phyloP scores from a whole-genome alignment of 352 stramenopile genomes.

The Peronospora destructor region DNA sequence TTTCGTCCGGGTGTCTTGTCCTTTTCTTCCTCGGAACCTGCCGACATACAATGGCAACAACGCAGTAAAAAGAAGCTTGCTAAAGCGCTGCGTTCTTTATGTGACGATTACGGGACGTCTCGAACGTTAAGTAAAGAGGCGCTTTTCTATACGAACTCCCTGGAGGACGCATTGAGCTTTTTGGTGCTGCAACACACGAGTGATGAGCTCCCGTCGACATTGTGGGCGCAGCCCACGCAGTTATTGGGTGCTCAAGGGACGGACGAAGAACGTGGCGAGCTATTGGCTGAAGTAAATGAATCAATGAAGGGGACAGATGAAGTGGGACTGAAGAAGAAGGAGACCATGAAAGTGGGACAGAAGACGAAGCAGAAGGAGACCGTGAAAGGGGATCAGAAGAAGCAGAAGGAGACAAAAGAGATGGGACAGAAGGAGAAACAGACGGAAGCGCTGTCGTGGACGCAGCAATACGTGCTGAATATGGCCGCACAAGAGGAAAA shows the following conservation, averaged over 20 bases:
- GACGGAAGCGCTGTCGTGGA: slow-evolving; percentile 55
- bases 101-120: slow-evolving; percentile 42
- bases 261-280: slow-evolving; percentile 18
- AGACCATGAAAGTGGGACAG: neutral
- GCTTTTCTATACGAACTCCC: slow-evolving; percentile 49
- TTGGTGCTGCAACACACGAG: slow-evolving; percentile 51
- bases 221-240: slow-evolving; percentile 31
- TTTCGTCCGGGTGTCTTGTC: slow-evolving; percentile 49
- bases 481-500: slow-evolving; percentile 47
- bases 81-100: slow-evolving; percentile 36
- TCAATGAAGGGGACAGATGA: slow-evolving; percentile 1
- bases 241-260: slow-evolving; percentile 6
- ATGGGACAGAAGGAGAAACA: slow-evolving; percentile 4
- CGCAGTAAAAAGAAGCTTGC: slow-evolving; percentile 51
- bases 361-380: neutral
- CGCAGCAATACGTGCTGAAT: slow-evolving; percentile 61
- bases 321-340: neutral
- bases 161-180: slow-evolving; percentile 65
- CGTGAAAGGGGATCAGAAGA: too few relatives aligned
- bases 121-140: slow-evolving; percentile 32
- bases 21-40: slow-evolving; percentile 9
- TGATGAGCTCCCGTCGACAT: slow-evolving; percentile 38
- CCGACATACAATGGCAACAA: slow-evolving; percentile 40
- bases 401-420: neutral
- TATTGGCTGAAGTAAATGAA: slow-evolving; percentile 33